A percentile compares a stretch with the other conserved stretches of the same genome.
Evolutionary conservation across 192 early-diverging fungal species (phyloP).

Genomic region (Ramicandelaber brevisporus): DNA sequence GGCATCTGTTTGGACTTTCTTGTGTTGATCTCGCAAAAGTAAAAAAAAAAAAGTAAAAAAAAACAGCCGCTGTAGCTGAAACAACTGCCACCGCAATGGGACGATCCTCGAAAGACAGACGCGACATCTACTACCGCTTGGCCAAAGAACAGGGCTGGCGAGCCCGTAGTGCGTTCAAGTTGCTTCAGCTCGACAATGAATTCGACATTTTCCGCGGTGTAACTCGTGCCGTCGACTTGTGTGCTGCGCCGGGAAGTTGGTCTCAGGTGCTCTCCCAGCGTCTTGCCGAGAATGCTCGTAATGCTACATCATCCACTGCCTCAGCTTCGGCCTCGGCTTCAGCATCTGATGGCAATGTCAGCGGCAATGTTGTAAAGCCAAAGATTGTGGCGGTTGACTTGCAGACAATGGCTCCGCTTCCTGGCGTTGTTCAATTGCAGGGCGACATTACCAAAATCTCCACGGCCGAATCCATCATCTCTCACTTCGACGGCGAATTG

Average conservation of each 20-base stretch:
- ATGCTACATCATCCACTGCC: too few species aligned
- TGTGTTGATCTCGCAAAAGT: not conserved
- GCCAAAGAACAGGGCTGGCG: slow-evolving; percentile 97
- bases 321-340: not conserved
- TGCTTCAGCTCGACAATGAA: slow-evolving; percentile 89
- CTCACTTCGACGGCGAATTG: slow-evolving; percentile 63
- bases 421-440: slow-evolving; percentile 82
- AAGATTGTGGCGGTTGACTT: slow-evolving; percentile 89
- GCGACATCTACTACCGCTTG: slow-evolving; percentile 87
- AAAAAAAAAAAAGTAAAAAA: too few species aligned
- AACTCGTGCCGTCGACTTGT: slow-evolving; percentile 75
- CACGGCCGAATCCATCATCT: slow-evolving; percentile 76
- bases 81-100: slow-evolving; percentile 20
- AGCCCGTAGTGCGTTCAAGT: slow-evolving; percentile 89
- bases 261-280: slow-evolving; percentile 63
- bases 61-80: not conserved
- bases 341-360: not conserved
- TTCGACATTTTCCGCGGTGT: slow-evolving; percentile 79
- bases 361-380: slow-evolving; percentile 10
- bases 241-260: slow-evolving; percentile 95
- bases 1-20: not conserved
- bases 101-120: slow-evolving; percentile 76
- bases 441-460: slow-evolving; percentile 92
- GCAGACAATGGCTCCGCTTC: slow-evolving; percentile 86
- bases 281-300: too few species aligned